Evolutionary conservation across 495 filamentous ascomycete genomes (phyloP).

Genomic region (Neurospora sp.): DNA sequence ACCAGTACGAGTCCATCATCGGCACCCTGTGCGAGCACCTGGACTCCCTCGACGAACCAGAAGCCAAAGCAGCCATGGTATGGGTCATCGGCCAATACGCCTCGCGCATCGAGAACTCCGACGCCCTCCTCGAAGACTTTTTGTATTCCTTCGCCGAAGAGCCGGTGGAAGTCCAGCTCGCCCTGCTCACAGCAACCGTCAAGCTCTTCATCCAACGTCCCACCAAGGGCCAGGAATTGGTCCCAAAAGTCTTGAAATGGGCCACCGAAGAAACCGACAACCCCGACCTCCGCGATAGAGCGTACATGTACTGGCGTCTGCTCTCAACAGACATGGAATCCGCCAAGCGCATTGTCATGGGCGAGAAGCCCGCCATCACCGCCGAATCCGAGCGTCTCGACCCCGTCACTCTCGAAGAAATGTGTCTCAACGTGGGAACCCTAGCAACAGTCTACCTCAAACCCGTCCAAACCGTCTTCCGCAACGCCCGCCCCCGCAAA

Average conservation of each 20-base stretch:
- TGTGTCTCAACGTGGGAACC: slow-evolving; percentile 86
- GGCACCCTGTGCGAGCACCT: slow-evolving; percentile 94
- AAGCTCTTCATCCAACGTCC: slow-evolving; percentile 97
- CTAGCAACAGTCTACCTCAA: slow-evolving; percentile 99
- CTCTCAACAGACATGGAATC: slow-evolving; percentile 87
- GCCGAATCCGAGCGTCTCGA: slow-evolving; percentile 88
- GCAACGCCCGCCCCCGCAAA: slow-evolving; percentile 60
- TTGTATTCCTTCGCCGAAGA: slow-evolving; percentile 89
- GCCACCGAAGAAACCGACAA: slow-evolving; percentile 95
- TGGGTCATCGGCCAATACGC: slow-evolving; percentile 99
- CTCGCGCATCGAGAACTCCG: slow-evolving; percentile 96
- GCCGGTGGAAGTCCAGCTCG: slow-evolving; percentile 48
- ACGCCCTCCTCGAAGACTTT: slow-evolving; percentile 89
- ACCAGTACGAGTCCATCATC: slow-evolving; percentile 88
- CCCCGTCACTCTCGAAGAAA: slow-evolving; percentile 68
- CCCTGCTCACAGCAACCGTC: slow-evolving; percentile 92
- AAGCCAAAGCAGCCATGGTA: slow-evolving; percentile 82
- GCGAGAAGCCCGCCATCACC: slow-evolving; percentile 86
- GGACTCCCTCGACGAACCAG: slow-evolving; percentile 91
- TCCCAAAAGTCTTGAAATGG: slow-evolving; percentile 84
- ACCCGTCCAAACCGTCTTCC: slow-evolving; percentile 90
- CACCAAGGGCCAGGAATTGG: slow-evolving; percentile 73
- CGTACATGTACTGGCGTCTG: slow-evolving; percentile 96
- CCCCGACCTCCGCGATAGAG: slow-evolving; percentile 90
- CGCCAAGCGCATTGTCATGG: slow-evolving; percentile 84